Evolutionary conservation across 805 yeast species (phyloP).

Genomic region (Saccharomyces jurei): DNA sequence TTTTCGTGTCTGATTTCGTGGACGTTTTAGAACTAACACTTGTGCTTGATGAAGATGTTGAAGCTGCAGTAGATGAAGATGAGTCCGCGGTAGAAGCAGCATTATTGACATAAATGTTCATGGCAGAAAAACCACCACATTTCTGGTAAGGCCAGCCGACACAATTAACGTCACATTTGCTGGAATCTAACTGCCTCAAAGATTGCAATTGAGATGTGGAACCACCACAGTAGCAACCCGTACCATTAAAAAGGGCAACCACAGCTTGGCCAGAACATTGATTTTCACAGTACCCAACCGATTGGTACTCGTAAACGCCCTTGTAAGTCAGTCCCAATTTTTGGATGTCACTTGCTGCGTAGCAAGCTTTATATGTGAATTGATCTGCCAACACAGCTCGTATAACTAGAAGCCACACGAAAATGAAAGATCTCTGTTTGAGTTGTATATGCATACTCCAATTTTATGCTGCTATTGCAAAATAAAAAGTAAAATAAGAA

Average conservation of each 20-base stretch:
- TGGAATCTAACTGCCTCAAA: constrained; percentile 29
- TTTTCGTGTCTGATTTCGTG: not conserved
- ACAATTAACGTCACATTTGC: constrained; percentile 41
- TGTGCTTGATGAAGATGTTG: not conserved
- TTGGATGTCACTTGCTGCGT: constrained; percentile 20
- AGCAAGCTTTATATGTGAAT: constrained; percentile 29
- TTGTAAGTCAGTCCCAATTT: constrained; percentile 20
- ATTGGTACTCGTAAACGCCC: constrained; percentile 48
- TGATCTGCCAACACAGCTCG: constrained; percentile 1
- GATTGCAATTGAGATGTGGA: constrained; percentile 24
- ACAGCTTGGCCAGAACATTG: constrained; percentile 42
- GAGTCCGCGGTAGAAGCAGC: not conserved
- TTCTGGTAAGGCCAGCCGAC: constrained; percentile 47
- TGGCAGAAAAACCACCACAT: constrained; percentile 53
- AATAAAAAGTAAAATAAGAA: not conserved
- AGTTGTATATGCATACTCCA: not conserved
- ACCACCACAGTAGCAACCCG: constrained; percentile 59
- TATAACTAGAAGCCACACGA: not conserved
- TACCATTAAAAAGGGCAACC: constrained; percentile 47
- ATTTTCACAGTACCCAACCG: constrained; percentile 45
- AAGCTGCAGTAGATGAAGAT: not conserved
- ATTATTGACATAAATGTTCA: constrained; percentile 35
- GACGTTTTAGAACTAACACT: not conserved
- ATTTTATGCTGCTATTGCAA: not conserved
- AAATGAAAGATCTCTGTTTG: not conserved